Evolutionary conservation across 164 flowering plant species (phyloP).

Genomic region (Chimonanthus salicifolius): DNA sequence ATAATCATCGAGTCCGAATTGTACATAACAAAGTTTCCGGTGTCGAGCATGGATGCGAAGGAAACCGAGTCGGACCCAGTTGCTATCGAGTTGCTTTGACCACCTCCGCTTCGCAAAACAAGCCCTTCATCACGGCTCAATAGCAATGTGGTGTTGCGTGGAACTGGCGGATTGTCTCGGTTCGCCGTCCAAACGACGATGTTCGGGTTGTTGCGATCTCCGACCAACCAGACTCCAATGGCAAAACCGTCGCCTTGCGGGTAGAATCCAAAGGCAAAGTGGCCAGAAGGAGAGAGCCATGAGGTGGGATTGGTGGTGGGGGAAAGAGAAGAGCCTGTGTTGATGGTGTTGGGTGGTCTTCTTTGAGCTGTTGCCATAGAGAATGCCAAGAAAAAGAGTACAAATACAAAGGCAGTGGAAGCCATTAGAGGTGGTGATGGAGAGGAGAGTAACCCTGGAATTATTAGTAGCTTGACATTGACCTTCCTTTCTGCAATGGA

Average conservation of each 20-base stretch:
- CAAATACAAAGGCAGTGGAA: background rate
- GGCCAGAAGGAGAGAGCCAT: background rate
- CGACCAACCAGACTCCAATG: background rate
- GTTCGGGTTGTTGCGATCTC: background rate
- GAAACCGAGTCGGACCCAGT: conserved; percentile 6
- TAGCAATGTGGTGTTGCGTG: background rate
- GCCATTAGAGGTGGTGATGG: background rate
- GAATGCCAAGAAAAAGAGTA: background rate
- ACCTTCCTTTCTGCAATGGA: too few species aligned
- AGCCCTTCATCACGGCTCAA: conserved; percentile 6
- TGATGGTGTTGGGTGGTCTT: background rate
- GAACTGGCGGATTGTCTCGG: conserved; percentile 13
- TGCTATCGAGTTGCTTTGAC: background rate
- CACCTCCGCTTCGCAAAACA: background rate
- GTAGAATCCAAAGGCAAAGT: background rate
- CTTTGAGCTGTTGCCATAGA: background rate
- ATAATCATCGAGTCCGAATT: background rate
- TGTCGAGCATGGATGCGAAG: conserved; percentile 36
- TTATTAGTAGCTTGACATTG: too few species aligned
- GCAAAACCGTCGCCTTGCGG: background rate
- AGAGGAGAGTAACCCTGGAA: too few species aligned
- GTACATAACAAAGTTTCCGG: conserved; percentile 34
- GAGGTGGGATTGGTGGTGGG: background rate
- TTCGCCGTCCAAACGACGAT: background rate
- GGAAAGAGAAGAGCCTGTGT: background rate